Percentiles rank a stretch among this genome's conserved stretches.
phyloP scores from a whole-genome alignment of 331 rosid genomes.

The Telfairia occidentalis region DNA sequence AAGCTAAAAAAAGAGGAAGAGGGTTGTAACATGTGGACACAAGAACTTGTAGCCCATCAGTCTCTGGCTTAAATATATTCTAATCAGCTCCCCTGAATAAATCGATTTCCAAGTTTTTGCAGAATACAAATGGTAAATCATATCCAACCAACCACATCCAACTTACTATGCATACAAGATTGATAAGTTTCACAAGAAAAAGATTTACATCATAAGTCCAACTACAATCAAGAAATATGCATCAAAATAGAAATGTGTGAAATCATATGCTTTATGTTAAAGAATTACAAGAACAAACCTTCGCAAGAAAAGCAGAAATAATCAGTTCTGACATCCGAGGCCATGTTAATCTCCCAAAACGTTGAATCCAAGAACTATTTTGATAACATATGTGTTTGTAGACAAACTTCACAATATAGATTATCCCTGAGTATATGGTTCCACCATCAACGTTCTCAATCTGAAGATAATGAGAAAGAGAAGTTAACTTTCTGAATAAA shows the following conservation, averaged over 20 bases:
- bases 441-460: slow-evolving; percentile 41
- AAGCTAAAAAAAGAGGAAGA: neutral
- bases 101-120: neutral
- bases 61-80: neutral
- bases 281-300: slow-evolving; percentile 37
- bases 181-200: neutral
- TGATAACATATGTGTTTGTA: slow-evolving; percentile 47
- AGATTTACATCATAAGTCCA: neutral
- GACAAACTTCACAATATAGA: slow-evolving; percentile 48
- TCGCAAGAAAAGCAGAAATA: slow-evolving; percentile 73
- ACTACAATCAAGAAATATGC: neutral
- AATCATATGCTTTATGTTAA: neutral
- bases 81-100: neutral
- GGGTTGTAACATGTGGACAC: neutral
- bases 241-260: neutral
- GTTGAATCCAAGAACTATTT: slow-evolving; percentile 54
- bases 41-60: neutral
- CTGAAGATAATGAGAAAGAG: slow-evolving; percentile 28
- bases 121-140: neutral
- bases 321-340: slow-evolving; percentile 83
- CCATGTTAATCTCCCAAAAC: slow-evolving; percentile 85
- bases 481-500: neutral
- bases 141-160: neutral
- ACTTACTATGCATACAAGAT: neutral
- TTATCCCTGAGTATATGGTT: slow-evolving; percentile 54